Conservation (phyloP, 139 green algal species). For the Choricystis sp. region DNA sequence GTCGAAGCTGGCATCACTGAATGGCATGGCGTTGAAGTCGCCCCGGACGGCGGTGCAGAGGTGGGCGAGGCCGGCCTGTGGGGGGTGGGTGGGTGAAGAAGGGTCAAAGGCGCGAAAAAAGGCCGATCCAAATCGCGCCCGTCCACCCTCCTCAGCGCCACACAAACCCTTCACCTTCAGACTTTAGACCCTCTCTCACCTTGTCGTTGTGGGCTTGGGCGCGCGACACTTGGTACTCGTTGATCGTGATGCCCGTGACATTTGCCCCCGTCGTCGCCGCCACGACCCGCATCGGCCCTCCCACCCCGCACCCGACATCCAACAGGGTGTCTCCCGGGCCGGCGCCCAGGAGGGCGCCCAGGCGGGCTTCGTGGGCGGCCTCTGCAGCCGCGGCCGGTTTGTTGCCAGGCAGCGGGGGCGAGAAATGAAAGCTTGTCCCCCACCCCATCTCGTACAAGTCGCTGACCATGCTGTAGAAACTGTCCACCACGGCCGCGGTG, state of each 20-base stretch:
- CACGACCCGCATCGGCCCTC: constrained; percentile 91
- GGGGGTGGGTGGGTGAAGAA: neutral
- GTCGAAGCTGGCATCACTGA: constrained; percentile 70
- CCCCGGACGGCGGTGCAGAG: constrained; percentile 71
- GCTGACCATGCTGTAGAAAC: constrained; percentile 66
- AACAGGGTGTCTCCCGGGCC: constrained; percentile 31
- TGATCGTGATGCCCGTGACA: constrained; percentile 95
- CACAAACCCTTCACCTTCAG: constrained; percentile 1
- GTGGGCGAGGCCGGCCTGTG: constrained; percentile 29
- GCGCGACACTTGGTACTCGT: constrained; percentile 86
- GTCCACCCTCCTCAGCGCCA: neutral
- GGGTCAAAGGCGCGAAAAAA: neutral
- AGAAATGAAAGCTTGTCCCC: constrained; percentile 96
- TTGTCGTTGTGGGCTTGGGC: constrained; percentile 58
- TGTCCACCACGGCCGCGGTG: constrained; percentile 19
- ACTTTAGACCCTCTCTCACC: constrained; percentile 14
- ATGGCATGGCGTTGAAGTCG: constrained; percentile 92
- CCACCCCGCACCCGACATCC: constrained; percentile 93
- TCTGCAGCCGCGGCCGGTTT: constrained; percentile 36
- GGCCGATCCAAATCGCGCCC: neutral
- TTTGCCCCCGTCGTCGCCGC: constrained; percentile 56
- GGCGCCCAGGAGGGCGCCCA: constrained; percentile 44
- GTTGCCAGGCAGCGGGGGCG: constrained; percentile 65
- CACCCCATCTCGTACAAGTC: constrained; percentile 99
- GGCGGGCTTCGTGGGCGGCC: constrained; percentile 70